Percentiles rank a stretch among this genome's conserved stretches.
These are phyloP conservation scores for Fomitopsis palustris DNA, from an alignment of 1,284 basidiomycete genomes.

Conservation along the genomic window DNA sequence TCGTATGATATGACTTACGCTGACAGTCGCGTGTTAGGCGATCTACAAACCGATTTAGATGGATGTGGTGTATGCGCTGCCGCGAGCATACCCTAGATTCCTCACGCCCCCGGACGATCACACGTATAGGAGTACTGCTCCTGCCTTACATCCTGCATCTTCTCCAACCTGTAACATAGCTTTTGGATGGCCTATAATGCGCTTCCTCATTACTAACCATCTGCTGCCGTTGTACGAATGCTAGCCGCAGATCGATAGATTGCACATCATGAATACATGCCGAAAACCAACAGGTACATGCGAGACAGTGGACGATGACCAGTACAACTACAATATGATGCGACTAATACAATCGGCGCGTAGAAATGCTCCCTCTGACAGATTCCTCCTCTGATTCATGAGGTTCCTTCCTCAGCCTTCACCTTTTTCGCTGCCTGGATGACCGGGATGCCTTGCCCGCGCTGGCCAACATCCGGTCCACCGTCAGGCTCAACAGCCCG, in stretches of 20 bases:
- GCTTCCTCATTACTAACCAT: neutral
- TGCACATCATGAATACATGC: neutral
- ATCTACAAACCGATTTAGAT: slow-evolving; percentile 3
- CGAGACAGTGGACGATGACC: neutral
- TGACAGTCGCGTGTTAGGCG: neutral
- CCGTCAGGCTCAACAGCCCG: slow-evolving; percentile 73
- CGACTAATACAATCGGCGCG: neutral
- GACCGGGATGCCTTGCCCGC: slow-evolving; percentile 56
- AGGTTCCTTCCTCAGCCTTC: slow-evolving; percentile 44
- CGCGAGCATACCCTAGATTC: neutral
- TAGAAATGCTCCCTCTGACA: neutral
- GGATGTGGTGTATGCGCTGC: neutral
- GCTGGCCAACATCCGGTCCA: slow-evolving; percentile 58
- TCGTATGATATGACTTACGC: neutral
- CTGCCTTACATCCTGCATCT: neutral
- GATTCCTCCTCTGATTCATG: slow-evolving; percentile 1
- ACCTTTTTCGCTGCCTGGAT: slow-evolving; percentile 56
- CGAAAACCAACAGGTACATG: neutral
- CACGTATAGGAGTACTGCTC: neutral
- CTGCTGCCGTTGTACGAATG: neutral
- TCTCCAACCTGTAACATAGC: neutral
- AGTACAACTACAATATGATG: neutral
- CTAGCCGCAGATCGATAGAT: neutral
- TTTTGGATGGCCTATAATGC: neutral
- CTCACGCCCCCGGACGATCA: neutral